Conservation (phyloP, 768 basidiomycete genomes). For the Panus rudis region DNA sequence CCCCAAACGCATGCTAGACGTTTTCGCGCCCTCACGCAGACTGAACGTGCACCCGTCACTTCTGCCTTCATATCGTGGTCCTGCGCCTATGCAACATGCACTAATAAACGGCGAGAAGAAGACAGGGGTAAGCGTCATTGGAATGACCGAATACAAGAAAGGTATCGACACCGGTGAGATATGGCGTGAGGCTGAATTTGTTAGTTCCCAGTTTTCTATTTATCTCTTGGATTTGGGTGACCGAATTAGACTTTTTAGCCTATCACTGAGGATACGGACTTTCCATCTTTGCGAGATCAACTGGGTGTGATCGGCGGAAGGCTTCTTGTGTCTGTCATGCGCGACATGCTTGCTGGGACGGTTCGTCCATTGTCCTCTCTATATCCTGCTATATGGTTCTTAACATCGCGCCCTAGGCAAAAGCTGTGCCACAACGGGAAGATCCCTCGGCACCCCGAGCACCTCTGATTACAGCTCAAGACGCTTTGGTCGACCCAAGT, state of each 20-base stretch:
- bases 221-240: neutral
- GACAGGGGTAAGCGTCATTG: constrained; percentile 78
- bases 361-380: constrained; percentile 6
- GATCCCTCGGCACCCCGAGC: constrained; percentile 40
- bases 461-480: constrained; percentile 46
- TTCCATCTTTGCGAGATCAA: constrained; percentile 44
- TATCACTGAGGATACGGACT: constrained; percentile 46
- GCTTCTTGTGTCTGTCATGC: constrained; percentile 63
- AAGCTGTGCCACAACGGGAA: constrained; percentile 38
- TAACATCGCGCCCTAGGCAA: constrained; percentile 36
- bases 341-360: constrained; percentile 48
- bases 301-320: constrained; percentile 62
- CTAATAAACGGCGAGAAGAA: constrained; percentile 58
- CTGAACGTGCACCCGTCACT: constrained; percentile 90
- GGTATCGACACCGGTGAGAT: constrained; percentile 80
- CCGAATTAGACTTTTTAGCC: constrained; percentile 29
- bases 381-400: neutral
- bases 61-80: constrained; percentile 81
- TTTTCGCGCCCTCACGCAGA: constrained; percentile 51
- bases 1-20: constrained; percentile 47
- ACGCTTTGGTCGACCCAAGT: constrained; percentile 50
- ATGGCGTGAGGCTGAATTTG: constrained; percentile 49
- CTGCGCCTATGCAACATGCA: constrained; percentile 84
- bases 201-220: constrained; percentile 27
- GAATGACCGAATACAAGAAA: constrained; percentile 59